These are phyloP conservation scores for Phanerochaete carnosa DNA, from an alignment of 768 basidiomycete species.

Conservation along the genomic window DNA sequence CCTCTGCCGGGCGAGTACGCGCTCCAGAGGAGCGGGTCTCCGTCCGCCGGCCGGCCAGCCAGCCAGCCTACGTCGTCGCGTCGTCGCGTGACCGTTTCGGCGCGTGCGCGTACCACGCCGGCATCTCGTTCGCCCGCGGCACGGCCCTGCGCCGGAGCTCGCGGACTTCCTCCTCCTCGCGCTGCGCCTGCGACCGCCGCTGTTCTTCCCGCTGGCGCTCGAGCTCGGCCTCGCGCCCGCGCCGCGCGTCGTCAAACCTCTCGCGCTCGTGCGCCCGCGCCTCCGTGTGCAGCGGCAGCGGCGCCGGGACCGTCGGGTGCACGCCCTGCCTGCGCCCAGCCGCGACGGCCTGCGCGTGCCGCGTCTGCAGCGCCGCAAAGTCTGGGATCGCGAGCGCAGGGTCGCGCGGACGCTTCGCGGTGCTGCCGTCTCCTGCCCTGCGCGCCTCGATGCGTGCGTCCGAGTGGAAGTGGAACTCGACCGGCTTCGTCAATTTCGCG, in stretches of 20 bases:
- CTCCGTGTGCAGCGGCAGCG: slow-evolving; percentile 51
- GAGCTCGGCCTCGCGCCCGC: slow-evolving; percentile 53
- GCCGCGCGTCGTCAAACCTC: slow-evolving; percentile 57
- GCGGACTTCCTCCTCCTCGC: slow-evolving; percentile 58
- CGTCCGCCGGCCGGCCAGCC: background rate
- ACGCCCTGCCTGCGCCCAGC: slow-evolving; percentile 42
- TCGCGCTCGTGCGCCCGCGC: slow-evolving; percentile 57
- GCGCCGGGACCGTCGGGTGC: slow-evolving; percentile 44
- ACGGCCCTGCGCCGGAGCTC: slow-evolving; percentile 62
- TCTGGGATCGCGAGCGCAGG: slow-evolving; percentile 42
- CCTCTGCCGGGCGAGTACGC: background rate
- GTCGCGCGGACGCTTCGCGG: slow-evolving; percentile 7
- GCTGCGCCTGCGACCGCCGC: slow-evolving; percentile 43
- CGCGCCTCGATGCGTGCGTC: slow-evolving; percentile 49
- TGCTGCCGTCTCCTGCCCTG: slow-evolving; percentile 23
- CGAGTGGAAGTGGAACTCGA: slow-evolving; percentile 51
- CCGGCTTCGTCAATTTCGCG: slow-evolving; percentile 32
- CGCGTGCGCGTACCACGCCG: slow-evolving; percentile 73
- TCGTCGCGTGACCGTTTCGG: slow-evolving; percentile 48
- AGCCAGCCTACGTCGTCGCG: background rate
- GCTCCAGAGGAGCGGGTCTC: no score
- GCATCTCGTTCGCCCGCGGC: slow-evolving; percentile 67
- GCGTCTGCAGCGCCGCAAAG: slow-evolving; percentile 33
- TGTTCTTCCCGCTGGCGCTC: slow-evolving; percentile 44
- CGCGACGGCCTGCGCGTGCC: slow-evolving; percentile 26